A percentile compares a stretch with the other conserved stretches of the same genome.
Evolutionary conservation across 2,329 filamentous ascomycete genomes (phyloP).

Genomic region (Fusarium citri): DNA sequence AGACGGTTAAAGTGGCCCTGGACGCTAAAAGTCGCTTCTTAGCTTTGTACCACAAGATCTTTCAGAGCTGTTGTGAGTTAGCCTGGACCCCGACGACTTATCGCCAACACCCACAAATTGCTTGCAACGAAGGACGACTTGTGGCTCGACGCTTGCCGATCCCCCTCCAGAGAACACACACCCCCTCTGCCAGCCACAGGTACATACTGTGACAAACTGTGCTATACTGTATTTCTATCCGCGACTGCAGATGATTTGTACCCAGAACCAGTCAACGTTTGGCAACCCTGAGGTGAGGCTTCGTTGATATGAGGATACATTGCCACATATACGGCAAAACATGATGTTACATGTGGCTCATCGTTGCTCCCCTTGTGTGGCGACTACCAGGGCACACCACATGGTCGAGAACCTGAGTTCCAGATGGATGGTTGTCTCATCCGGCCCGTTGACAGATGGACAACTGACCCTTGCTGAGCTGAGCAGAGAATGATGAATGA

Average conservation of each 20-base stretch:
- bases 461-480: conserved; percentile 42
- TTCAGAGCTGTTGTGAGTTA: conserved; percentile 5
- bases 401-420: conserved; percentile 21
- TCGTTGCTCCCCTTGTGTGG: conserved; percentile 17
- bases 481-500: conserved; percentile 11
- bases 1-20: conserved; percentile 6
- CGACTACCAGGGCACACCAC: conserved; percentile 25
- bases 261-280: conserved; percentile 34
- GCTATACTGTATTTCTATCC: not conserved
- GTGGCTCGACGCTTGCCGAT: conserved; percentile 45
- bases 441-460: conserved; percentile 35
- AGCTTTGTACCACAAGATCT: conserved; percentile 25
- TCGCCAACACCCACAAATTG: conserved; percentile 28
- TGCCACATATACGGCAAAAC: conserved; percentile 24
- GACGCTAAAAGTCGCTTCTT: conserved; percentile 15
- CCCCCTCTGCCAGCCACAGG: conserved; percentile 26
- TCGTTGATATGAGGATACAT: conserved; percentile 8
- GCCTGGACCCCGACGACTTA: conserved; percentile 3
- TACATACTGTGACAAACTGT: conserved; percentile 2
- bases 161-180: conserved; percentile 34
- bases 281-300: not conserved
- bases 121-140: conserved; percentile 42
- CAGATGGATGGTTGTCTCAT: conserved; percentile 26
- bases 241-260: not conserved
- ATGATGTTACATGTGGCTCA: conserved; percentile 39